Base-by-base conservation (phyloP, 345 rosid genomes). In the Bretschneidera sinensis region DNA sequence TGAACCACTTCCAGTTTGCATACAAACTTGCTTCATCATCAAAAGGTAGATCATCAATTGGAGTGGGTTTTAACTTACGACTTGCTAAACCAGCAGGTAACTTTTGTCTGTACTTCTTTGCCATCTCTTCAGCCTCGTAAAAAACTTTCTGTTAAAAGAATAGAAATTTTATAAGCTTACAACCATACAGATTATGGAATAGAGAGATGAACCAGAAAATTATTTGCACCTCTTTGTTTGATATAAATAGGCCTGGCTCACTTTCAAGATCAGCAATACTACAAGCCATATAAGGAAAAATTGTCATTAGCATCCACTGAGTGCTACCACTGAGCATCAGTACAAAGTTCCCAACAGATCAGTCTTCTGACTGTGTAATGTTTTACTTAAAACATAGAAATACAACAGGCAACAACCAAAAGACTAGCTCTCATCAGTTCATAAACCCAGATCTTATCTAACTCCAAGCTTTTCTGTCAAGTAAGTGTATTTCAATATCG, bases 1-100 rank as follows among this genome's bases (percentile, higher is more conserved):
- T 83, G 85, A 92, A 87, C 97, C 99, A 92, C 24, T 83, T 78
- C 99, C 96, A 89, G 53, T 92, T 92, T 54, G 96, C 86, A 54
- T 81, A 89, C 48, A 78, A 50, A 51, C 70, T 73, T 64, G 76
- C 82, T 71, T 87, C 96, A 5, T 69, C 68, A 0, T 76, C 79
- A 48, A 79, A 81, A 54, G 82, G 67, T 55, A 73, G 60, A 57
- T 65, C 55, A 51, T 73, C 71, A 24, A 57, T 61, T 6, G 76
- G 78, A 61, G 76, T 68, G 59, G 56, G 51, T 51, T 72, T 85
- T 8, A 57, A 24, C 53, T 63, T 76, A 6, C 23, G 22, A 55
- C 51, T 56, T 17, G 60, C 56, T 48, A 64, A 43, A 51, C 58
- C 70, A 11, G 72, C 55, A 3, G 80, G 81, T 43, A 87, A 68